Evolutionary conservation across 2,329 filamentous ascomycete species (phyloP), one percentile per base, ranked within the genome.

Genomic region (Fusarium foetens): DNA sequence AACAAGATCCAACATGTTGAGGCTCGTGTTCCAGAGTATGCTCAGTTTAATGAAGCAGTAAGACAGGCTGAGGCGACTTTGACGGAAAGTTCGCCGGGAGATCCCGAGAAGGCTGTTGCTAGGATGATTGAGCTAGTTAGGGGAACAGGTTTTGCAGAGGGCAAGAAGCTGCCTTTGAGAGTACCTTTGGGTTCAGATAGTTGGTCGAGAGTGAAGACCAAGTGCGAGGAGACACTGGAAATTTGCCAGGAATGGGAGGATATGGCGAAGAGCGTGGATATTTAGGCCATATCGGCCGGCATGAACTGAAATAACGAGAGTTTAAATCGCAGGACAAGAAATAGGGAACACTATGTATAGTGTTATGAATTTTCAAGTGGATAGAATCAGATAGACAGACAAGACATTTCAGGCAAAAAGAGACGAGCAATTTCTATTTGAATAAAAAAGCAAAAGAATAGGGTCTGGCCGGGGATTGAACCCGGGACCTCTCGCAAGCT

Each of bases 121-220:
- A 82, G 83, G 0, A 87, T 89, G 80, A 88, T 89, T 71, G 85
- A 90, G 58, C 74, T 90, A 21, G 87, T 86, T 2, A 81, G 86
- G 17, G 83, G 87, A 19, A 86, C 85, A 7, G 80, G 79, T 0
- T 58, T 79, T n/a, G 79, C 71, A 3, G 73, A 68, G 5, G 80
- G 80, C 0, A 80, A 63, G 48, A 58, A 46, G 0, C 35, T 81
- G 5, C 88, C 88, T 7, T 72, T 90, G 12, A 80, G 88, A 35
- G 83, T 87, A 19, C 82, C 87, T 0, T 80, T 90, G 16, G 88
- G 88, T 0, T 86, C 81, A 0, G 88, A 90, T 78, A 86, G 86
- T 1, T 89, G 85, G 76, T 73, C 75, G 3, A 79, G 70, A 8
- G 83, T 90, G 27, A 85, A 81, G 70, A 74, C 78, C 1, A 89